phyloP scores from a whole-genome alignment of 345 rosid genomes.

The Ricinus communis region DNA sequence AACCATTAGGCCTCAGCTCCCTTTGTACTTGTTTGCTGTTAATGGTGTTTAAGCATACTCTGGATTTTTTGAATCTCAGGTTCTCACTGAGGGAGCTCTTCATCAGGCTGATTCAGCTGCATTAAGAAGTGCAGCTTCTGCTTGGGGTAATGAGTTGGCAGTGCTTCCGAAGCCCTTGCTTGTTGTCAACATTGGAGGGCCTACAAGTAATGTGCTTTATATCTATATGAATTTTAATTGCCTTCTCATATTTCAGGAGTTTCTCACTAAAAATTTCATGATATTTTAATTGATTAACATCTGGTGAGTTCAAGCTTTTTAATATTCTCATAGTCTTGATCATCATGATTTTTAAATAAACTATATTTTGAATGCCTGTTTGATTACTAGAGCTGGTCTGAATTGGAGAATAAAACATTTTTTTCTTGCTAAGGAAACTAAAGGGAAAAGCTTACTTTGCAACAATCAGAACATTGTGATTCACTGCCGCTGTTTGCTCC shows the following conservation, averaged over 20 bases:
- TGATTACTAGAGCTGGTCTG: too few species aligned
- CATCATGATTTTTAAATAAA: background rate
- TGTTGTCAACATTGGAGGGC: constrained; percentile 37
- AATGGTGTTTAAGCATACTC: background rate
- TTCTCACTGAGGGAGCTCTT: constrained; percentile 32
- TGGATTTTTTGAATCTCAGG: background rate
- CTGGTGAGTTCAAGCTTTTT: background rate
- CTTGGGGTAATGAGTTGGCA: constrained; percentile 23
- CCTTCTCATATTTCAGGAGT: background rate
- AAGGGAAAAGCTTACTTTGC: too few species aligned
- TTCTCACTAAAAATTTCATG: background rate
- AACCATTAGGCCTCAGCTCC: too few species aligned
- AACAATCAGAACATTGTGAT: too few species aligned
- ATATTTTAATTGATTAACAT: background rate
- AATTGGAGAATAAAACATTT: too few species aligned
- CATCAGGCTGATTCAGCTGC: constrained; percentile 24
- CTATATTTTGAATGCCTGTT: too few species aligned
- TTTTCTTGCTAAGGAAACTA: too few species aligned
- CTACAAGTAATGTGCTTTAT: constrained; percentile 19
- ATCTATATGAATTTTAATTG: background rate
- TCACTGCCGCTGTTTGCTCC: too few species aligned
- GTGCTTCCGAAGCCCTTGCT: constrained; percentile 31
- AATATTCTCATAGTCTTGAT: background rate
- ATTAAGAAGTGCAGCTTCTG: constrained; percentile 20
- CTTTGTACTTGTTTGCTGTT: background rate